Base-by-base conservation (phyloP, 768 basidiomycete species). In the Hebeloma cylindrosporum region DNA sequence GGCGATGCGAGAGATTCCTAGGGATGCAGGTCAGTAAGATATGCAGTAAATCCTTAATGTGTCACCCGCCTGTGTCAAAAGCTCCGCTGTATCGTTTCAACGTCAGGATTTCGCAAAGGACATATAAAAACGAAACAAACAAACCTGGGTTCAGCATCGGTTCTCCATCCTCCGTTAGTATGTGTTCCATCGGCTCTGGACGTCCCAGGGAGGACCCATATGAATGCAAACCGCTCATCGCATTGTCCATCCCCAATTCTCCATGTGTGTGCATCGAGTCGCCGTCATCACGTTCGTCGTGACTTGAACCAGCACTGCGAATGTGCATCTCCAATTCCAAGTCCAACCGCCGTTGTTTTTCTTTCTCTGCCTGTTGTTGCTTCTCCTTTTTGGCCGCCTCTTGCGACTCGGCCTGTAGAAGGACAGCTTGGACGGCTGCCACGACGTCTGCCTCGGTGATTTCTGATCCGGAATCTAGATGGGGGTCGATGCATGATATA, bases 1-100 rank as follows among this genome's bases (percentile, higher is more conserved):
- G 81, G 79, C n/a, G 80, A 81, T 42, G 80, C 80, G 26, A 82
- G 68, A n/a, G 80, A 81, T 64, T 82, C 80, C 79, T 82, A 59
- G 36, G 39, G 43, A 40, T 40, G n/a, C 20, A 40, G 43, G 25
- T 35, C 42, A 22, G 37, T 14, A 11, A 42, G 16, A 32, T 7
- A n/a, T 5, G 29, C 16, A 13, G 4, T 23, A 17, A 42, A 5
- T 21, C 34, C 34, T 29, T 30, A 64, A 17, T n/a, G n/a, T n/a
- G n/a, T n/a, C n/a, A 37, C 61, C 58, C 44, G 78, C 80, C 76
- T 83, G 81, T 20, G 82, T 83, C 60, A 83, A 67, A 42, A 83
- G 66, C 51, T 83, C 81, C 43, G 79, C 81, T 78, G 43, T 7
- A 22, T n/a, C n/a, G 17, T 43, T 33, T 41, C 4, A 2, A 29